Conservation (phyloP, 2,329 filamentous ascomycete genomes). For the Parastagonospora nodorum region DNA sequence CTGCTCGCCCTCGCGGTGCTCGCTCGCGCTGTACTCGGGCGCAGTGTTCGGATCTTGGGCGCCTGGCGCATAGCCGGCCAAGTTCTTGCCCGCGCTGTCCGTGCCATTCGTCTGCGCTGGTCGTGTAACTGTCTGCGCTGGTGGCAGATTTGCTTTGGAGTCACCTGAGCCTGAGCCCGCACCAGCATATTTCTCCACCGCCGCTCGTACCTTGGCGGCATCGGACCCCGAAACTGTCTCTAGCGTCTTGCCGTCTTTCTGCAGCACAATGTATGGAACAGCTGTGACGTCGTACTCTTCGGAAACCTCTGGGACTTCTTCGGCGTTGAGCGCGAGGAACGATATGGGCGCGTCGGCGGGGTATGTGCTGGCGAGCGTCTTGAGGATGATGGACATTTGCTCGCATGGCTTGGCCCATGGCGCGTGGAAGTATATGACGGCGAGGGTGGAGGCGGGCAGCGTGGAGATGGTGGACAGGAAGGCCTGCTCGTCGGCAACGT, state of each 20-base stretch:
- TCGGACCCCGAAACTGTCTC: constrained; percentile 91
- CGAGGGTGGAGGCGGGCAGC: constrained; percentile 73
- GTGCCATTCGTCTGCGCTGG: constrained; percentile 45
- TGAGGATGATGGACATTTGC: constrained; percentile 88
- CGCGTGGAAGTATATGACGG: constrained; percentile 92
- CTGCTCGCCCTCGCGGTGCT: constrained; percentile 21
- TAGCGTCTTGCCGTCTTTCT: constrained; percentile 74
- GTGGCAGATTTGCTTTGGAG: constrained; percentile 47
- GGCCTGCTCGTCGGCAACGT: constrained; percentile 74
- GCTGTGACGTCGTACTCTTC: constrained; percentile 94
- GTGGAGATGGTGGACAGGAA: constrained; percentile 72
- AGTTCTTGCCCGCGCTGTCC: constrained; percentile 40
- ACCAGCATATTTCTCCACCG: constrained; percentile 81
- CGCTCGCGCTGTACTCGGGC: constrained; percentile 52
- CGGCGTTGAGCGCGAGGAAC: constrained; percentile 92
- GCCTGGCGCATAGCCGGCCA: constrained; percentile 53
- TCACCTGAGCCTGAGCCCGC: constrained; percentile 47
- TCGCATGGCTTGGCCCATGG: constrained; percentile 96
- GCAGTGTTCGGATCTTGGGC: constrained; percentile 52
- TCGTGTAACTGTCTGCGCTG: constrained; percentile 51
- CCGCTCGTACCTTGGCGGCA: constrained; percentile 79
- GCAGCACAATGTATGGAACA: constrained; percentile 87
- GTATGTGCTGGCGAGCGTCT: constrained; percentile 85
- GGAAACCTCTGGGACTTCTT: constrained; percentile 89
- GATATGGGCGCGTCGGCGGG: constrained; percentile 71